Conservation (phyloP, 352 stramenopile species). For the Blastocystis sp. region DNA sequence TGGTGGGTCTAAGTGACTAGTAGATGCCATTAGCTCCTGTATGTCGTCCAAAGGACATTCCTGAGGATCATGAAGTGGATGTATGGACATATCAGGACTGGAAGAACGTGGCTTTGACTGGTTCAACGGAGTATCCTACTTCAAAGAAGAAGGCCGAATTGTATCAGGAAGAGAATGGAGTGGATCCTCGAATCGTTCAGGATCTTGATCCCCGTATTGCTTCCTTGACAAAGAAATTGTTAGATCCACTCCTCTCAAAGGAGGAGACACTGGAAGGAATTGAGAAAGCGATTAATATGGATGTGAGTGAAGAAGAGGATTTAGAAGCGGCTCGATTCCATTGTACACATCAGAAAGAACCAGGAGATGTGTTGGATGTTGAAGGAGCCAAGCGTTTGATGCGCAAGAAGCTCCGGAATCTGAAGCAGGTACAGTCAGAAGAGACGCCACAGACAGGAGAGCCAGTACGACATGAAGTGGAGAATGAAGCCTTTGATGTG, state of each 20-base stretch:
- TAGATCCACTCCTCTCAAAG: not conserved
- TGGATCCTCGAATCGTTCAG: not conserved
- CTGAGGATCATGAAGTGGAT: conserved; percentile 18
- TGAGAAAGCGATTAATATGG: not conserved
- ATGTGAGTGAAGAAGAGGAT: not conserved
- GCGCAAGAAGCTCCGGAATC: not conserved
- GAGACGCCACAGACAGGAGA: not conserved
- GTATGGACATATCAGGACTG: conserved; percentile 31
- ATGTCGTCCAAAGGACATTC: conserved; percentile 8
- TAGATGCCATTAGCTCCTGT: conserved; percentile 12
- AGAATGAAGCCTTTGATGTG: not conserved
- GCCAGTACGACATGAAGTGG: not conserved
- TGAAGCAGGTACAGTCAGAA: not conserved
- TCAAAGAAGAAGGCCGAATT: not conserved
- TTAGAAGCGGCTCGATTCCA: not conserved
- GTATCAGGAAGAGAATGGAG: not conserved
- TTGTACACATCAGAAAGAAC: not conserved
- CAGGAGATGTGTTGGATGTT: not conserved
- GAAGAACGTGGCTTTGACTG: conserved; percentile 2
- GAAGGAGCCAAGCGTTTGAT: conserved; percentile 7
- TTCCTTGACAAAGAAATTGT: not conserved
- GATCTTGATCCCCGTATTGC: not conserved
- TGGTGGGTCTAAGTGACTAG: not conserved
- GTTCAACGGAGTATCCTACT: not conserved
- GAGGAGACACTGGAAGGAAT: not conserved